Evolutionary conservation across 1,284 basidiomycete genomes (phyloP).

Genomic region (Sporisorium graminicola): DNA sequence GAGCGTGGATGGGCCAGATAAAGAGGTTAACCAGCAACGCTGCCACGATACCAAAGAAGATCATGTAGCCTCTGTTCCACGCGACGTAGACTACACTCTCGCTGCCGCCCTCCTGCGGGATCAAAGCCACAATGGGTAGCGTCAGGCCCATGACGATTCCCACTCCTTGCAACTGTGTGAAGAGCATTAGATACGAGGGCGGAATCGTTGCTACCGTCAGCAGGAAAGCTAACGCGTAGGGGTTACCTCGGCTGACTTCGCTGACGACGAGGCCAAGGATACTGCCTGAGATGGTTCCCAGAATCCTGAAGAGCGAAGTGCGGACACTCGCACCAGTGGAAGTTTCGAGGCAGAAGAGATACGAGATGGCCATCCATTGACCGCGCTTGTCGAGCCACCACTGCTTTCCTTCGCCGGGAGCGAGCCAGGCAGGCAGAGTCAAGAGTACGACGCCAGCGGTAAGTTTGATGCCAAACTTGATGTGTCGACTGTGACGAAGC

Average conservation of each 20-base stretch:
- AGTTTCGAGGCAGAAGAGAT: conserved; percentile 72
- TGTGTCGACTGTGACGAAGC: conserved; percentile 71
- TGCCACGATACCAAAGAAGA: conserved; percentile 62
- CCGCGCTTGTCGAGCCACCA: conserved; percentile 71
- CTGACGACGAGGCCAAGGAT: conserved; percentile 70
- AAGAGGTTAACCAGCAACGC: conserved; percentile 62
- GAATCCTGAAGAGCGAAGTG: conserved; percentile 70
- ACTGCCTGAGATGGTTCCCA: conserved; percentile 72
- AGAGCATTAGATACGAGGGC: conserved; percentile 70
- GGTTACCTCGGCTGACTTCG: conserved; percentile 70
- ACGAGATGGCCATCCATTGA: conserved; percentile 70
- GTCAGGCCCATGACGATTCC: conserved; percentile 71
- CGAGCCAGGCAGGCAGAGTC: conserved; percentile 70
- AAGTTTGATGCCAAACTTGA: conserved; percentile 71
- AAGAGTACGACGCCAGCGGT: conserved; percentile 71
- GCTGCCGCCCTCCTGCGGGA: conserved; percentile 67
- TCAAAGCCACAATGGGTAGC: conserved; percentile 68
- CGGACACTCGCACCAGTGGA: conserved; percentile 72
- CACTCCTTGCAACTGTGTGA: conserved; percentile 66
- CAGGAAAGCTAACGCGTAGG: conserved; percentile 71
- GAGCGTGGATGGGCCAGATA: conserved; percentile 65
- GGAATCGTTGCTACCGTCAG: conserved; percentile 69
- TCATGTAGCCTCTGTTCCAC: conserved; percentile 62
- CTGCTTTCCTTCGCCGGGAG: conserved; percentile 47
- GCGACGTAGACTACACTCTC: conserved; percentile 49